Conservation (phyloP, 192 early-diverging fungal genomes). For the Linnemannia elongata region DNA sequence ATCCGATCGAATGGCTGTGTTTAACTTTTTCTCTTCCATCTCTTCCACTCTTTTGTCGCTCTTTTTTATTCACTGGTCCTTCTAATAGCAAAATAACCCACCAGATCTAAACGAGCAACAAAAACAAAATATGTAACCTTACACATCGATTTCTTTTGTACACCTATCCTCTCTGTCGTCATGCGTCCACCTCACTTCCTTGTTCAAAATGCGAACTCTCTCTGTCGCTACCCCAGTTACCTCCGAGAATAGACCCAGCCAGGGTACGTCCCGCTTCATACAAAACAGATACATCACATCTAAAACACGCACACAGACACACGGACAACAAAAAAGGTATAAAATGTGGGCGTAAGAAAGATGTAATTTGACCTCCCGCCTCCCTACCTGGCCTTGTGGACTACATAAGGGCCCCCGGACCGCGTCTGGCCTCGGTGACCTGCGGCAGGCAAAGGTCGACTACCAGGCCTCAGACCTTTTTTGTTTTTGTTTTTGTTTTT, state of each 20-base stretch:
- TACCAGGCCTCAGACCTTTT: too few relatives aligned
- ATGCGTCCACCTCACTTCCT: background rate
- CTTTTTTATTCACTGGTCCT: background rate
- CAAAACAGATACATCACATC: too few relatives aligned
- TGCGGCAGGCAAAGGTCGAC: too few relatives aligned
- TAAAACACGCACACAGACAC: background rate
- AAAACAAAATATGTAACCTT: too few relatives aligned
- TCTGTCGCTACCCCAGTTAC: background rate
- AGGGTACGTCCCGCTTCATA: background rate
- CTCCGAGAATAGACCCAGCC: background rate
- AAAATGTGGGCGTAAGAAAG: background rate
- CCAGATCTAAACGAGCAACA: too few relatives aligned
- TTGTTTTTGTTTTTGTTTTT: too few relatives aligned
- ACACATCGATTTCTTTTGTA: too few relatives aligned
- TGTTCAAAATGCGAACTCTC: background rate
- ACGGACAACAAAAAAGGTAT: too few relatives aligned
- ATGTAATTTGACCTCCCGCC: background rate
- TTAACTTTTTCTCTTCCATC: background rate
- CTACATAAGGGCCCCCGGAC: too few relatives aligned
- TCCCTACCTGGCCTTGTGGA: background rate
- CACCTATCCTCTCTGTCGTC: too few relatives aligned
- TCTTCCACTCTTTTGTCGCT: background rate
- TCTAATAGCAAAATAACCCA: background rate
- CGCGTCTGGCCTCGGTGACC: too few relatives aligned
- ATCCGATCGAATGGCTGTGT: conserved; percentile 4